Conservation (phyloP, 345 rosid species). For the Gossypium turneri region DNA sequence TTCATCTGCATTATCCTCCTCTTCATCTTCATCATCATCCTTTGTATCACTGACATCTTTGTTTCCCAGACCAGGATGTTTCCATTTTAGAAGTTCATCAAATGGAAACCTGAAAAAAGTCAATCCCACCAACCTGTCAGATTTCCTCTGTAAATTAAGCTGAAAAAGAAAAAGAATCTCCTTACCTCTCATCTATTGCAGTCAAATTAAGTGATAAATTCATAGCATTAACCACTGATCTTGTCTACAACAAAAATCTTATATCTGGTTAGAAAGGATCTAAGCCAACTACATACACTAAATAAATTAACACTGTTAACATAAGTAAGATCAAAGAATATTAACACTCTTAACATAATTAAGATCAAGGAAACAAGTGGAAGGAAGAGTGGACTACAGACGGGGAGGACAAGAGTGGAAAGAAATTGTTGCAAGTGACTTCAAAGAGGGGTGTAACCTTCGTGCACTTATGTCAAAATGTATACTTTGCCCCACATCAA, state of each 20-base stretch:
- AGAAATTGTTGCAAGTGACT: too few species aligned
- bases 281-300: too few species aligned
- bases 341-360: too few species aligned
- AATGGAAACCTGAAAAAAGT: constrained; percentile 38
- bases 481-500: too few species aligned
- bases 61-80: constrained; percentile 35
- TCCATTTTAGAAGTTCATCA: constrained; percentile 34
- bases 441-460: too few species aligned
- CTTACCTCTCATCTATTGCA: constrained; percentile 38
- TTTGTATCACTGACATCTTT: constrained; percentile 54
- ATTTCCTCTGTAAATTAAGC: not conserved
- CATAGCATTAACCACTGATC: constrained; percentile 27
- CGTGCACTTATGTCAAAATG: too few species aligned
- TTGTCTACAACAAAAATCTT: constrained; percentile 26
- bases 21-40: constrained; percentile 42
- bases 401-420: too few species aligned
- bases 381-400: too few species aligned
- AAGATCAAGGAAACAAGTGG: too few species aligned
- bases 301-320: too few species aligned
- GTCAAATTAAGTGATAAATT: constrained; percentile 17
- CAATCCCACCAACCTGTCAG: too few species aligned
- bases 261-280: constrained; percentile 12
- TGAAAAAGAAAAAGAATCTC: not conserved
- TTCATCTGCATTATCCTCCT: constrained; percentile 30
- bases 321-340: too few species aligned